Conservation (phyloP, 2,329 filamentous ascomycete species). For the Penicillium glabrum region DNA sequence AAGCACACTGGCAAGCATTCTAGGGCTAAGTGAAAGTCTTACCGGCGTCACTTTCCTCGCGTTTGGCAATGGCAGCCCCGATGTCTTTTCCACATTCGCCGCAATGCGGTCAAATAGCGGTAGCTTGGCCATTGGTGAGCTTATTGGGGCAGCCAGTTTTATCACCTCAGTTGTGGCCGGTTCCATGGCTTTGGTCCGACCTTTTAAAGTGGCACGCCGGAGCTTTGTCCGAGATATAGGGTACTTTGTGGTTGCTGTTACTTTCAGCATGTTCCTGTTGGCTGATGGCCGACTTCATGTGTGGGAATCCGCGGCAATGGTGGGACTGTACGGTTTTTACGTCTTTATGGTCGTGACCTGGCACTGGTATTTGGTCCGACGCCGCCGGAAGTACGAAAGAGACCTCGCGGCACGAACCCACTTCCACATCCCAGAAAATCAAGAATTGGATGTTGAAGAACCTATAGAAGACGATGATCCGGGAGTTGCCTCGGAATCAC, state of each 20-base stretch:
- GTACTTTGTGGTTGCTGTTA: constrained; percentile 86
- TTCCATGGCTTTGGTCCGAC: constrained; percentile 94
- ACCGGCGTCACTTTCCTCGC: constrained; percentile 95
- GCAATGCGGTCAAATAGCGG: constrained; percentile 97
- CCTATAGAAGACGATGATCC: constrained; percentile 58
- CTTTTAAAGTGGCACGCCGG: constrained; percentile 85
- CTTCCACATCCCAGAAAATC: constrained; percentile 61
- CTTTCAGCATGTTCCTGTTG: constrained; percentile 84
- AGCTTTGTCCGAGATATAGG: constrained; percentile 89
- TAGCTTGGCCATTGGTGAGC: constrained; percentile 92
- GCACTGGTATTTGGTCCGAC: constrained; percentile 79
- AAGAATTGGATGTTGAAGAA: constrained; percentile 59
- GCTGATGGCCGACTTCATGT: constrained; percentile 78
- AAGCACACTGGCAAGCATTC: constrained; percentile 82
- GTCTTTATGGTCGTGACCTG: constrained; percentile 83
- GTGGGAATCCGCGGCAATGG: constrained; percentile 91
- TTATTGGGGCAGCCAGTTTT: constrained; percentile 92
- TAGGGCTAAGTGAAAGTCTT: constrained; percentile 93
- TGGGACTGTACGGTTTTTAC: constrained; percentile 86
- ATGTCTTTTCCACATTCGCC: constrained; percentile 98
- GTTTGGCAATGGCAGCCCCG: constrained; percentile 95
- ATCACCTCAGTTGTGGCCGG: constrained; percentile 96
- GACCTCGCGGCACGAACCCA: constrained; percentile 74
- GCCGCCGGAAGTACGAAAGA: constrained; percentile 61
- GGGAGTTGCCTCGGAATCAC: constrained; percentile 45